These are phyloP conservation scores for Shiraia sp. DNA, from an alignment of 2,329 filamentous ascomycete genomes.

Conservation along the genomic window DNA sequence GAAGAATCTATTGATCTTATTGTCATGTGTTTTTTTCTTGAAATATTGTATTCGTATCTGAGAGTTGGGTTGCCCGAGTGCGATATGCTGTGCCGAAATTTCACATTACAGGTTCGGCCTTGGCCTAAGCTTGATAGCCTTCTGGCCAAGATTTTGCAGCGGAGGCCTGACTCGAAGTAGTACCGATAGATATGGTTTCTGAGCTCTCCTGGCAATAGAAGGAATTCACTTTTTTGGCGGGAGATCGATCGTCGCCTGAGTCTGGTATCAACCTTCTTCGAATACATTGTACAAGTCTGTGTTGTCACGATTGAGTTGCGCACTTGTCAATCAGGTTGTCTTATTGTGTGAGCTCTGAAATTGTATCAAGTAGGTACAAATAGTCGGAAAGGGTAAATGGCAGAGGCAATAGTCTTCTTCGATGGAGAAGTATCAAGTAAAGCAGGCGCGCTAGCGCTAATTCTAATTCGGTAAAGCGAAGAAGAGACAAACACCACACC, in stretches of 20 bases:
- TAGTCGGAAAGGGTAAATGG: not conserved
- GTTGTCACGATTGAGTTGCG: too few relatives aligned
- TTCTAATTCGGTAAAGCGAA: slow-evolving; percentile 10
- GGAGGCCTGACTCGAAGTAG: slow-evolving; percentile 34
- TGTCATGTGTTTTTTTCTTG: too few relatives aligned
- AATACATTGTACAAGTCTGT: too few relatives aligned
- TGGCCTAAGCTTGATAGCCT: slow-evolving; percentile 10
- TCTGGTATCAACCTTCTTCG: not conserved
- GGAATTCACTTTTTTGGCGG: slow-evolving; percentile 32
- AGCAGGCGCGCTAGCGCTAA: not conserved
- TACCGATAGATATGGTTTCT: slow-evolving; percentile 53
- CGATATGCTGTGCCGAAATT: slow-evolving; percentile 11
- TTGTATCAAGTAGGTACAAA: too few relatives aligned
- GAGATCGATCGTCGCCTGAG: slow-evolving; percentile 3
- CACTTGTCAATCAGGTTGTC: too few relatives aligned
- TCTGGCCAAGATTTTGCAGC: slow-evolving; percentile 30
- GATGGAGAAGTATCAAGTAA: not conserved
- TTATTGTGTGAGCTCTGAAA: too few relatives aligned
- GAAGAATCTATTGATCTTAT: too few relatives aligned
- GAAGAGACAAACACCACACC: slow-evolving; percentile 23
- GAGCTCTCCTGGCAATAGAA: slow-evolving; percentile 54
- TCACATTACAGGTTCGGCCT: slow-evolving; percentile 12
- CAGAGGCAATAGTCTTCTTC: slow-evolving; percentile 1
- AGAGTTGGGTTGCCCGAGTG: not conserved
- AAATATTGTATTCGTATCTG: not conserved